phyloP scores from a whole-genome alignment of 2,329 filamentous ascomycete genomes.

The Fusarium illudens region DNA sequence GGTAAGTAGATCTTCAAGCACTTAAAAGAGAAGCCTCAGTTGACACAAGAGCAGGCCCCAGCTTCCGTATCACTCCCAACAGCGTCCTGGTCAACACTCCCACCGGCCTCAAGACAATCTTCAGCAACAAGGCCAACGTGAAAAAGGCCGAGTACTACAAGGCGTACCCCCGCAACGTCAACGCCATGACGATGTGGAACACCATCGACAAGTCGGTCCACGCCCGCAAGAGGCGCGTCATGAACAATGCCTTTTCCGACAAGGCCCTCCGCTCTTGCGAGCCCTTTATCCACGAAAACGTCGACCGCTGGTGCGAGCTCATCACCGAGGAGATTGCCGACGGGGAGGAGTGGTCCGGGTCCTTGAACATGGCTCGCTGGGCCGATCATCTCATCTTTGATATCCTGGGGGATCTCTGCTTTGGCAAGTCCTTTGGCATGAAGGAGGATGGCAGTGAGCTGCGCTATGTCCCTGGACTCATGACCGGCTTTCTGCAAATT shows the following conservation, averaged over 20 bases:
- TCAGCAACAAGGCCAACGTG: constrained; percentile 34
- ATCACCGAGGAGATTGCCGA: constrained; percentile 17
- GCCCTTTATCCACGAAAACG: constrained; percentile 16
- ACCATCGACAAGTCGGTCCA: constrained; percentile 25
- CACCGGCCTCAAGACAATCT: constrained; percentile 26
- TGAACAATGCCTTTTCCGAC: constrained; percentile 31
- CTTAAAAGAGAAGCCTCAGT: not conserved
- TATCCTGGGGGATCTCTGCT: constrained; percentile 34
- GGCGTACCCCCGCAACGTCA: constrained; percentile 18
- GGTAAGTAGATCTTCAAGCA: constrained; percentile 6
- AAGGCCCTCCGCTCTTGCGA: constrained; percentile 25
- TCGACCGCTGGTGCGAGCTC: constrained; percentile 27
- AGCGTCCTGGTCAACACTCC: constrained; percentile 33
- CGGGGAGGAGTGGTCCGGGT: not conserved
- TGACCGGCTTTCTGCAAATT: constrained; percentile 19
- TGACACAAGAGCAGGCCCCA: constrained; percentile 13
- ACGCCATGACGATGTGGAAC: constrained; percentile 33
- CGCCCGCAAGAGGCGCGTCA: constrained; percentile 30
- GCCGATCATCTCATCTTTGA: constrained; percentile 33
- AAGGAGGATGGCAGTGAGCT: constrained; percentile 25
- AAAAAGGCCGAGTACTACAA: constrained; percentile 36
- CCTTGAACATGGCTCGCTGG: constrained; percentile 33
- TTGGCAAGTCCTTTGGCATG: constrained; percentile 34
- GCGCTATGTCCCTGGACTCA: constrained; percentile 24
- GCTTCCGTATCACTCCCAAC: constrained; percentile 29